Conservation (phyloP, 2,329 filamentous ascomycete genomes). For the Cercospora zeae-maydis region DNA sequence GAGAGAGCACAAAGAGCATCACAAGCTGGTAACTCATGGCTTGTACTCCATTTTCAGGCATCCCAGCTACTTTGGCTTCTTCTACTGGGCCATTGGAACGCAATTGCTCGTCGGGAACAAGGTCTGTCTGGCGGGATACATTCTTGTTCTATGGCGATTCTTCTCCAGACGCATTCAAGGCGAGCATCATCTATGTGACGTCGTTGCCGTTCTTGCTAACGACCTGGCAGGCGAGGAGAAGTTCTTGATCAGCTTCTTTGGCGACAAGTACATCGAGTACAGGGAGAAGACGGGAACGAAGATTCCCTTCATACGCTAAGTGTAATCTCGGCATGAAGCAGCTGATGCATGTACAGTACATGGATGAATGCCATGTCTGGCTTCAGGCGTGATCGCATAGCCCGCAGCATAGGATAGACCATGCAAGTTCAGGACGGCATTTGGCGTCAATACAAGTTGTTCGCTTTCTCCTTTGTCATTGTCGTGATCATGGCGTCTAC, state of each 20-base stretch:
- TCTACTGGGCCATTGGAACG: constrained; percentile 96
- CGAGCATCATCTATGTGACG: constrained; percentile 32
- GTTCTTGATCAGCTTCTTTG: constrained; percentile 76
- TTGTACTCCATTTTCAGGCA: constrained; percentile 75
- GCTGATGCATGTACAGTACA: not conserved
- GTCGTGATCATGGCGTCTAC: no score
- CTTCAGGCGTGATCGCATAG: not conserved
- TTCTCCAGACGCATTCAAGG: constrained; percentile 68
- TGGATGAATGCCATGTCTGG: not conserved
- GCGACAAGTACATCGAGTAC: constrained; percentile 74
- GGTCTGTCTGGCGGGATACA: constrained; percentile 71
- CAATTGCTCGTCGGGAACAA: constrained; percentile 85
- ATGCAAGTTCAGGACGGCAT: not conserved
- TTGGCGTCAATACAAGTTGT: not conserved
- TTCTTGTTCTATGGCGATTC: constrained; percentile 76
- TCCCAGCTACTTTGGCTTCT: constrained; percentile 96
- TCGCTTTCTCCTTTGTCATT: not conserved
- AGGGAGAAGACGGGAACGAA: constrained; percentile 66
- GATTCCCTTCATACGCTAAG: constrained; percentile 68
- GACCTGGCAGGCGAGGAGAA: constrained; percentile 64
- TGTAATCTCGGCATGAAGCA: not conserved
- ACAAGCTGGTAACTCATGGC: constrained; percentile 78
- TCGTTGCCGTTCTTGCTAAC: constrained; percentile 5
- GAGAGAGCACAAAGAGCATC: constrained; percentile 62
- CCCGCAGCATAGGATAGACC: not conserved